A percentile compares a stretch with the other conserved stretches of the same genome.
phyloP scores from a whole-genome alignment of 768 basidiomycete genomes.

The Suillus placidus region DNA sequence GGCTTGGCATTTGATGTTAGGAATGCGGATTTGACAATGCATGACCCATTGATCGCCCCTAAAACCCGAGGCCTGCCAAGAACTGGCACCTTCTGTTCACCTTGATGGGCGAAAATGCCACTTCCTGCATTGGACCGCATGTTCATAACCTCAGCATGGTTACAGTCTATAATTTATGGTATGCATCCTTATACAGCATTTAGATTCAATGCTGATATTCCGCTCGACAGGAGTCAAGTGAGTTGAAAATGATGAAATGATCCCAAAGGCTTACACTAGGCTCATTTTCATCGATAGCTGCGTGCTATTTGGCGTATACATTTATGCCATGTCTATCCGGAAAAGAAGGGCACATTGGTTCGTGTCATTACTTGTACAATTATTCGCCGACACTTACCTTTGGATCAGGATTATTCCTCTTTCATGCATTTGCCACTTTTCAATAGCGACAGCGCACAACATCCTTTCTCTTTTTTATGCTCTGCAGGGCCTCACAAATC shows the following conservation, averaged over 20 bases:
- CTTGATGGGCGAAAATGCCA: not conserved
- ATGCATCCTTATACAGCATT: not conserved
- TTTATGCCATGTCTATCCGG: not conserved
- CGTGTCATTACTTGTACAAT: not conserved
- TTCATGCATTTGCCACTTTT: slow-evolving; percentile 4
- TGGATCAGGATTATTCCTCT: not conserved
- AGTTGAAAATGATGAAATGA: not conserved
- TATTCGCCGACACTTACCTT: not conserved
- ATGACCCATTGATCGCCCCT: not conserved
- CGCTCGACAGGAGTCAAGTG: slow-evolving; percentile 9
- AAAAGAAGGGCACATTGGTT: slow-evolving; percentile 5
- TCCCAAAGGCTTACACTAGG: not conserved
- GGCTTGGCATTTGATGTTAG: not conserved
- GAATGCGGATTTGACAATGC: too few relatives aligned
- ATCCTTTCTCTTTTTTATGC: not conserved
- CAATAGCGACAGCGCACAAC: not conserved
- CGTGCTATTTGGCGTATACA: slow-evolving; percentile 11
- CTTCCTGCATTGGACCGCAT: slow-evolving; percentile 7
- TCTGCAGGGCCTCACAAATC: not conserved
- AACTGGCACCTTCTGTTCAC: not conserved
- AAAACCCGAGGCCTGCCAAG: not conserved
- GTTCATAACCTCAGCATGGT: slow-evolving; percentile 9
- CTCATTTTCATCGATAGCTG: slow-evolving; percentile 3
- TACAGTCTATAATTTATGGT: slow-evolving; percentile 11
- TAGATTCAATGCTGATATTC: not conserved